Conservation (phyloP, 202 grass and related monocot species). For the Hordeum pubiflorum region DNA sequence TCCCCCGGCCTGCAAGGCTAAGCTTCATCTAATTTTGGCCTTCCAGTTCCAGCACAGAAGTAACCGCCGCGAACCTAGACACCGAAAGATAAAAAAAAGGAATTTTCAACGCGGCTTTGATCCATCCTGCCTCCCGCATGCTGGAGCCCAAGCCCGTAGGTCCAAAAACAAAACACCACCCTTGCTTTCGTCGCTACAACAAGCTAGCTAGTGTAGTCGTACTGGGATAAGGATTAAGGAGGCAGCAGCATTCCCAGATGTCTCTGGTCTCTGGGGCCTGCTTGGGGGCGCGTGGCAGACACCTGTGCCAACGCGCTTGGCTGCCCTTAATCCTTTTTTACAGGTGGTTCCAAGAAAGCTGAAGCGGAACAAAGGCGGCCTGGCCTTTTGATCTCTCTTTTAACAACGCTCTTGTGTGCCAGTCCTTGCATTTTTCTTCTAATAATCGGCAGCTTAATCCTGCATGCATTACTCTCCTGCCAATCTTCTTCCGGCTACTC, state of each 20-base stretch:
- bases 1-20: background rate
- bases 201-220: background rate
- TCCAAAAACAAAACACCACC: background rate
- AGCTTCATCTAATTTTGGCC: background rate
- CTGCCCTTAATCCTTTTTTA: too few relatives aligned
- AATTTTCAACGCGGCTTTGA: constrained; percentile 19
- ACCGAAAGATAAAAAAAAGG: background rate
- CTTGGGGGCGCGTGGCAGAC: constrained; percentile 25
- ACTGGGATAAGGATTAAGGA: constrained; percentile 3
- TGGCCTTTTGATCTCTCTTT: too few relatives aligned
- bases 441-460: background rate
- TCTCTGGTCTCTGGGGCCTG: constrained; percentile 4
- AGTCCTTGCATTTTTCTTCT: too few relatives aligned
- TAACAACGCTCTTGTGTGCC: too few relatives aligned
- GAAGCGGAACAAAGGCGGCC: too few relatives aligned
- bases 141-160: background rate
- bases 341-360: too few relatives aligned
- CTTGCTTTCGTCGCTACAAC: constrained; percentile 8
- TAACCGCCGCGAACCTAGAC: background rate
- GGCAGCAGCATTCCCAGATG: constrained; percentile 21
- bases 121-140: background rate
- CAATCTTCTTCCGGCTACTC: background rate
- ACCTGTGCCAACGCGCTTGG: constrained; percentile 6
- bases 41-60: constrained; percentile 1
- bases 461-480: background rate